Conservation (phyloP, 2,329 filamentous ascomycete genomes). For the Mollisia scopiformis region DNA sequence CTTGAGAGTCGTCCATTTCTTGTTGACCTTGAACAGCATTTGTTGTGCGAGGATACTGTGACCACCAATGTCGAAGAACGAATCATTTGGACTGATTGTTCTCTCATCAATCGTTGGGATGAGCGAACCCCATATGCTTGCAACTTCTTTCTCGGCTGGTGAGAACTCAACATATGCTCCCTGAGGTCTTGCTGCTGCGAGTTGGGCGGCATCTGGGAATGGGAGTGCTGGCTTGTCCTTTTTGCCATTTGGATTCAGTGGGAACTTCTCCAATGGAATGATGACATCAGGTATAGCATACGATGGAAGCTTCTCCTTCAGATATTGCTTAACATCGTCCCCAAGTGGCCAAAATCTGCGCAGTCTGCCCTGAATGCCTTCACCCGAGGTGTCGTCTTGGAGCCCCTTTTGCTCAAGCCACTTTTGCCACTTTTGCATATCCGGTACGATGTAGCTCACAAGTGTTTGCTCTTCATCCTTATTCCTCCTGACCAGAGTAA, state of each 20-base stretch:
- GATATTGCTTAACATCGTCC: conserved; percentile 61
- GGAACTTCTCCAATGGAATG: conserved; percentile 72
- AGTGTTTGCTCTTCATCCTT: conserved; percentile 83
- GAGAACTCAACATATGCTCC: conserved; percentile 45
- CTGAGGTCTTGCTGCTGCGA: conserved; percentile 56
- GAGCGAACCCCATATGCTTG: conserved; percentile 73
- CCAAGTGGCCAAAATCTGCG: conserved; percentile 48
- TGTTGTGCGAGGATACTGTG: conserved; percentile 82
- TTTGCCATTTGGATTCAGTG: conserved; percentile 86
- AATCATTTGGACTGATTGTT: conserved; percentile 63
- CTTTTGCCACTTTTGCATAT: conserved; percentile 71
- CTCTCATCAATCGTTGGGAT: conserved; percentile 68
- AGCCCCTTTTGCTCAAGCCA: conserved; percentile 65
- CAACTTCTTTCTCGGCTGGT: conserved; percentile 67
- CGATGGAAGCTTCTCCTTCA: conserved; percentile 71
- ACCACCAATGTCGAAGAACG: conserved; percentile 81
- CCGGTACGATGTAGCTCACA: conserved; percentile 89
- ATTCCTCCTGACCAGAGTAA: conserved; percentile 83
- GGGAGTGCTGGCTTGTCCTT: conserved; percentile 79
- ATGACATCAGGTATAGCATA: conserved; percentile 79
- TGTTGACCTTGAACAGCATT: conserved; percentile 72
- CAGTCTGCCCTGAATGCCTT: conserved; percentile 42
- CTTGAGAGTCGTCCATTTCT: conserved; percentile 63
- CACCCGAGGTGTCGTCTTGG: conserved; percentile 45
- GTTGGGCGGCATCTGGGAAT: conserved; percentile 75